phyloP scores from a whole-genome alignment of 2,329 filamentous ascomycete genomes.

The Lasiodiplodia hormozganensis region DNA sequence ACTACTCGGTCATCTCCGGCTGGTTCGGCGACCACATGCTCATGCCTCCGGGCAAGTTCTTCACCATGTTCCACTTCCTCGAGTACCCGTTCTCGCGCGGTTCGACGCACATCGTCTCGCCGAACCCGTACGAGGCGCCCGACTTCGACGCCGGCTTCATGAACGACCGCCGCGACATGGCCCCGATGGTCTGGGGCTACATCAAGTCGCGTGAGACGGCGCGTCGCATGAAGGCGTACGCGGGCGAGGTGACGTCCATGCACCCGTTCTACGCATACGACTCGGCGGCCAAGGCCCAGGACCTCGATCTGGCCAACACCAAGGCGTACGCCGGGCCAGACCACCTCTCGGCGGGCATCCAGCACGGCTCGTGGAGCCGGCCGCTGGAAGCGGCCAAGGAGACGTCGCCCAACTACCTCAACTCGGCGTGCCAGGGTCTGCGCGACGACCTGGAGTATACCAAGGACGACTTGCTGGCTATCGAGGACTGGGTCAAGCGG shows the following conservation, averaged over 20 bases:
- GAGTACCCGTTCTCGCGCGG: conserved; percentile 80
- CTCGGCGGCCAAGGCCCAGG: conserved; percentile 71
- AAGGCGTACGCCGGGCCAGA: conserved; percentile 77
- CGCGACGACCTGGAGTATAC: conserved; percentile 71
- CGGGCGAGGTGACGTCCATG: conserved; percentile 68
- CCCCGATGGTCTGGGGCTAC: conserved; percentile 80
- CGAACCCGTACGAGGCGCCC: conserved; percentile 74
- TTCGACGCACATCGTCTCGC: conserved; percentile 72
- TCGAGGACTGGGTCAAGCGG: conserved; percentile 68
- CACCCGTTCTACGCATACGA: conserved; percentile 77
- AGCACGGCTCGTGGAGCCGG: conserved; percentile 73
- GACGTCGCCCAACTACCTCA: conserved; percentile 60
- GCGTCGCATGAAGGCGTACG: conserved; percentile 77
- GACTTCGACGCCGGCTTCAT: conserved; percentile 86
- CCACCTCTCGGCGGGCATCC: conserved; percentile 73
- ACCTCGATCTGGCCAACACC: conserved; percentile 77
- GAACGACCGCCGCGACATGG: conserved; percentile 86
- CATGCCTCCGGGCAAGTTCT: conserved; percentile 79
- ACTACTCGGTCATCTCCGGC: conserved; percentile 75
- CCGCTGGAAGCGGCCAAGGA: conserved; percentile 64
- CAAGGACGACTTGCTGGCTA: conserved; percentile 66
- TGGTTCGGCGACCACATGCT: conserved; percentile 59
- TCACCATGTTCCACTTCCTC: conserved; percentile 84
- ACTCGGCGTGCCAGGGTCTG: conserved; percentile 67
- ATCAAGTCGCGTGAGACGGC: conserved; percentile 84